These are phyloP conservation scores for Eucalyptus erythrocorys DNA, from an alignment of 345 rosid genomes.

Conservation along the genomic window DNA sequence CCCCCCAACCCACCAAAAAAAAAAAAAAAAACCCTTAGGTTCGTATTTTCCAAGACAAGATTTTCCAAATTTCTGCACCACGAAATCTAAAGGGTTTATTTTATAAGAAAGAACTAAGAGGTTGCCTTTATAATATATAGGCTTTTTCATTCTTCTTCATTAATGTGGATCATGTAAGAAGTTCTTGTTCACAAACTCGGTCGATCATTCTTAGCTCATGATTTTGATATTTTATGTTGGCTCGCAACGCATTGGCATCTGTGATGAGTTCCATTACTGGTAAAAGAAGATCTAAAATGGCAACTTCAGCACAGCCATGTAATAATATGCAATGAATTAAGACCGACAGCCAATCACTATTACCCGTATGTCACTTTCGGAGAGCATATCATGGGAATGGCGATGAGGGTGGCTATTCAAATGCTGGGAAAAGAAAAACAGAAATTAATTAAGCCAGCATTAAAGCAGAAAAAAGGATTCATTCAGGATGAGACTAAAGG, in stretches of 20 bases:
- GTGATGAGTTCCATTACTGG: neutral
- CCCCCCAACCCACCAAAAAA: neutral
- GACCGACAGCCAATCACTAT: neutral
- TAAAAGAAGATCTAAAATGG: neutral
- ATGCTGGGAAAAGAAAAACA: constrained; percentile 34
- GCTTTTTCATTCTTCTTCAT: neutral
- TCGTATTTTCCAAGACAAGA: neutral
- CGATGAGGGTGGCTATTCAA: constrained; percentile 58
- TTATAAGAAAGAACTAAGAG: neutral
- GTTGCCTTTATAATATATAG: neutral
- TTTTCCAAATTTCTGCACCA: neutral
- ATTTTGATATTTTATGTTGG: neutral
- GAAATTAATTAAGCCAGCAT: neutral
- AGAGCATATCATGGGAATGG: constrained; percentile 66
- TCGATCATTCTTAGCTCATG: neutral
- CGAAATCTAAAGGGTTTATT: neutral
- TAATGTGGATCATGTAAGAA: neutral
- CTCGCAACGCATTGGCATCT: neutral
- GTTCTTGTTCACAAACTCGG: neutral
- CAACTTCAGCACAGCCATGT: neutral
- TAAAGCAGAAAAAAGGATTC: neutral
- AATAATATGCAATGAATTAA: neutral
- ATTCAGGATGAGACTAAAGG: neutral
- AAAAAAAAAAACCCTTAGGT: neutral
- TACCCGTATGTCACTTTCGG: constrained; percentile 72